Conservation (phyloP, 2,329 filamentous ascomycete genomes). For the Blumeria graminis region DNA sequence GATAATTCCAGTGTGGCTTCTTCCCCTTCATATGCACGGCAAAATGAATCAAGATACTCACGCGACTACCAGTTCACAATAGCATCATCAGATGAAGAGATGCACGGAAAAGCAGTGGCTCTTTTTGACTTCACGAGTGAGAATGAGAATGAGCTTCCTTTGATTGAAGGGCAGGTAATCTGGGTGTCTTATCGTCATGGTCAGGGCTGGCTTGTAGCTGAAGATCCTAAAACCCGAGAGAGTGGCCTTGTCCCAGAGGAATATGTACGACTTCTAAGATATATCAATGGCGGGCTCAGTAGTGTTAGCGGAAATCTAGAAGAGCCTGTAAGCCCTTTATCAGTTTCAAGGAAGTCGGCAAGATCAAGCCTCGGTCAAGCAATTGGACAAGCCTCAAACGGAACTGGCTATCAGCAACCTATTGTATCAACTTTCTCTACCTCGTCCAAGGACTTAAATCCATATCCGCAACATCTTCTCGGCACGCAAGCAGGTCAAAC, state of each 20-base stretch:
- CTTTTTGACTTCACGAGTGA: constrained; percentile 87
- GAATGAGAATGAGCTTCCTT: constrained; percentile 84
- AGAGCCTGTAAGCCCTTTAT: constrained; percentile 20
- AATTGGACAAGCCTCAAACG: constrained; percentile 22
- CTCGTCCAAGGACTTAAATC: constrained; percentile 43
- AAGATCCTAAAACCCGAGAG: constrained; percentile 84
- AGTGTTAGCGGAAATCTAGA: constrained; percentile 41
- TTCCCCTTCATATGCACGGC: constrained; percentile 31
- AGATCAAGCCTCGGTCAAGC: constrained; percentile 29
- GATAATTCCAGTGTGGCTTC: constrained; percentile 33
- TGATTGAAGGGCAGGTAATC: constrained; percentile 88
- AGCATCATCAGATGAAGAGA: constrained; percentile 85
- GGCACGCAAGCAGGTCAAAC: constrained; percentile 36
- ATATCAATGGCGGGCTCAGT: constrained; percentile 76
- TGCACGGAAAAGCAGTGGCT: constrained; percentile 88
- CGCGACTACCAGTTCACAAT: constrained; percentile 89
- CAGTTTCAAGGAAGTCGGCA: constrained; percentile 36
- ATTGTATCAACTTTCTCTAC: constrained; percentile 46
- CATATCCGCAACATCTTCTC: constrained; percentile 39
- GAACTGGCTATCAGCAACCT: constrained; percentile 43
- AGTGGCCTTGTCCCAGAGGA: constrained; percentile 89
- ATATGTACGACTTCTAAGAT: constrained; percentile 74
- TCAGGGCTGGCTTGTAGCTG: constrained; percentile 90
- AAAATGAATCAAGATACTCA: constrained; percentile 60
- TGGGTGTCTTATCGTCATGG: constrained; percentile 90